phyloP scores from a whole-genome alignment of 2,329 filamentous ascomycete genomes.

The Colletotrichum spaethianum region DNA sequence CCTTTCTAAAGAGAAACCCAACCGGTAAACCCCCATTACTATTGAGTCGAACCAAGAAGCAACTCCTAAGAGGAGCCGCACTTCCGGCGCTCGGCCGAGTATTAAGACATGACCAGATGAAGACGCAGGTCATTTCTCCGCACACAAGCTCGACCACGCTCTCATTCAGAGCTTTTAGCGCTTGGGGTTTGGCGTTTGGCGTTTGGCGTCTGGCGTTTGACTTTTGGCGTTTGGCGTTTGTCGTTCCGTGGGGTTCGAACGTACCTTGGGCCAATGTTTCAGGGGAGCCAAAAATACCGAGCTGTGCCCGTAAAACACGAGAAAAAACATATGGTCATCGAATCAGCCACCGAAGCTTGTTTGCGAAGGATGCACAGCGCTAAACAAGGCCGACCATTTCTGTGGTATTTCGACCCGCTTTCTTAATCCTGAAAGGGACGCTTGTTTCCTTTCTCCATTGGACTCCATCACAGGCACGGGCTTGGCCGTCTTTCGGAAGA shows the following conservation, averaged over 20 bases:
- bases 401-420: not conserved
- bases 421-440: not conserved
- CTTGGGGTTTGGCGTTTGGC: not conserved
- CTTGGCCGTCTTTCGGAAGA: not conserved
- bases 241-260: not conserved
- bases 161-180: not conserved
- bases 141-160: not conserved
- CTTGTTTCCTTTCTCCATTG: not conserved
- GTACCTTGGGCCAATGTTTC: not conserved
- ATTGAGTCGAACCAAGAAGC: not conserved
- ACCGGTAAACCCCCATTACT: not conserved
- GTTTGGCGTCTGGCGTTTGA: not conserved
- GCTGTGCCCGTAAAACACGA: not conserved
- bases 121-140: not conserved
- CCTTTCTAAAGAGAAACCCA: not conserved
- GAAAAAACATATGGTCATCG: not conserved
- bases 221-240: conserved; percentile 1
- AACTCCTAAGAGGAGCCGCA: not conserved
- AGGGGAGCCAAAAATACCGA: conserved; percentile 13
- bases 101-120: not conserved
- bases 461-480: not conserved
- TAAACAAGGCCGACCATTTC: not conserved
- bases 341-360: conserved; percentile 11
- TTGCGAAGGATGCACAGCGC: not conserved
- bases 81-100: not conserved